phyloP scores from a whole-genome alignment of 306 rosid genomes.

The Aeschynomene evenia region DNA sequence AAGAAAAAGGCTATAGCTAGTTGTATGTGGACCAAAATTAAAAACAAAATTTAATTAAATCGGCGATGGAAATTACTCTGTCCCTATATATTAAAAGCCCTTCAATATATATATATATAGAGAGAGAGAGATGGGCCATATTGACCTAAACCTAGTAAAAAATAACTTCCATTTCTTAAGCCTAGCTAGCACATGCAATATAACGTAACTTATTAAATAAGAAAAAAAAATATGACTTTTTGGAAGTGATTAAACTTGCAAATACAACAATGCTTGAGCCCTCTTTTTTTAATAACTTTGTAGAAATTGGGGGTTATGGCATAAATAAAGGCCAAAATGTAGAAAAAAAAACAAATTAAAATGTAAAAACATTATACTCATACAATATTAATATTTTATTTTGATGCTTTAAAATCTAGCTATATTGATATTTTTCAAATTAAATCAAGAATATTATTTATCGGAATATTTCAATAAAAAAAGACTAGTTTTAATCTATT shows the following conservation, averaged over 20 bases:
- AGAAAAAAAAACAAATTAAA: not conserved
- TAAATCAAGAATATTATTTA: no score
- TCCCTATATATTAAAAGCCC: not conserved
- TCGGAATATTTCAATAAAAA: no score
- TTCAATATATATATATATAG: not conserved
- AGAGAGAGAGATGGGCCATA: not conserved
- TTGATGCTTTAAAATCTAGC: not conserved
- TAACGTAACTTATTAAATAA: no score
- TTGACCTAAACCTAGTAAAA: not conserved
- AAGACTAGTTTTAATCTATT: no score
- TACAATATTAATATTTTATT: not conserved
- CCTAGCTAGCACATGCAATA: no score
- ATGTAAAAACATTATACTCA: not conserved
- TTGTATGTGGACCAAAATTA: not conserved
- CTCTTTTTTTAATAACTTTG: not conserved
- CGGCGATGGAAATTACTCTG: not conserved
- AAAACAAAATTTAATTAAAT: not conserved
- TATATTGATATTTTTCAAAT: no score
- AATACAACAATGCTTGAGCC: no score
- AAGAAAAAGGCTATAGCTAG: not conserved
- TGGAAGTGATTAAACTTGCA: no score
- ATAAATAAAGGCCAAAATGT: not conserved
- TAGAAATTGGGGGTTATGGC: not conserved
- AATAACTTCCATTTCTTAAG: not conserved
- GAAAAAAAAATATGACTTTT: no score